These are phyloP conservation scores for Durotheca rogersii DNA, from an alignment of 495 filamentous ascomycete genomes.

Conservation along the genomic window DNA sequence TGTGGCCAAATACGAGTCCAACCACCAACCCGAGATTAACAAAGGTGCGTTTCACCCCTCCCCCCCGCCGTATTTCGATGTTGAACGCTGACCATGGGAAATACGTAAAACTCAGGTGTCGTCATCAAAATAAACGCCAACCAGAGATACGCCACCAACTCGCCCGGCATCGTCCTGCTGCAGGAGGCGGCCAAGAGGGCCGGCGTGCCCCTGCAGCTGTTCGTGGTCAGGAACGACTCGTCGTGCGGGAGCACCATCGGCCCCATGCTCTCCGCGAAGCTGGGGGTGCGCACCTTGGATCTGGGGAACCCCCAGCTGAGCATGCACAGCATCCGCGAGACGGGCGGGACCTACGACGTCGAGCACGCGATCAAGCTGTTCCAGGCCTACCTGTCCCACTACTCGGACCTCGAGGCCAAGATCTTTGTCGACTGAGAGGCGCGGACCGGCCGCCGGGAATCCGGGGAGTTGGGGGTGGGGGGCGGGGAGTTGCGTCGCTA, in stretches of 20 bases:
- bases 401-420: slow-evolving; percentile 72
- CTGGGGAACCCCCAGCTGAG: slow-evolving; percentile 92
- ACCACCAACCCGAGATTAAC: slow-evolving; percentile 93
- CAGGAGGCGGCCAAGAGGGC: slow-evolving; percentile 74
- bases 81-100: too few relatives aligned
- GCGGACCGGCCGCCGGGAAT: too few relatives aligned
- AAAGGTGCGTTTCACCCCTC: slow-evolving; percentile 50
- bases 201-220: slow-evolving; percentile 84
- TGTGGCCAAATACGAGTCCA: slow-evolving; percentile 80
- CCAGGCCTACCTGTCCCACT: slow-evolving; percentile 81
- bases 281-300: slow-evolving; percentile 87
- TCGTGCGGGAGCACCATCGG: slow-evolving; percentile 95
- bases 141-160: slow-evolving; percentile 92
- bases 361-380: slow-evolving; percentile 85
- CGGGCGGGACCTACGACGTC: slow-evolving; percentile 81
- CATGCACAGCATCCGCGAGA: slow-evolving; percentile 98
- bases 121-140: slow-evolving; percentile 99
- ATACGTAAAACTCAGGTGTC: slow-evolving; percentile 64
- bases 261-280: slow-evolving; percentile 82
- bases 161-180: slow-evolving; percentile 88
- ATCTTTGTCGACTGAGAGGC: slow-evolving; percentile 71
- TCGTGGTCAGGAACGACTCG: slow-evolving; percentile 94
- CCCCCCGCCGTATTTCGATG: too few relatives aligned
- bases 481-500: too few relatives aligned
- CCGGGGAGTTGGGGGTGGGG: too few relatives aligned